These are phyloP conservation scores for Phytophthora melonis DNA, from an alignment of 352 stramenopile genomes.

Conservation along the genomic window DNA sequence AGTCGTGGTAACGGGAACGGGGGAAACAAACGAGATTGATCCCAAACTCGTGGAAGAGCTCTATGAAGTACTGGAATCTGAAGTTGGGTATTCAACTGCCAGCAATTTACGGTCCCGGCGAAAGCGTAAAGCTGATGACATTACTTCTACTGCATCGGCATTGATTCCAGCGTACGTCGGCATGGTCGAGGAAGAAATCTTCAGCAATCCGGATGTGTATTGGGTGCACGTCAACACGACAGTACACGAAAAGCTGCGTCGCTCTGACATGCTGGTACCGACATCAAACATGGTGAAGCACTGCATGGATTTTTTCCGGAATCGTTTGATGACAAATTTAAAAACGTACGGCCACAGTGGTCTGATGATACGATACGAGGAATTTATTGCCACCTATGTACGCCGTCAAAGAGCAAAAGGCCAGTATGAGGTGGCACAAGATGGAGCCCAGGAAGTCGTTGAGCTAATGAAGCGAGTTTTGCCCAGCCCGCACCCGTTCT, in stretches of 20 bases:
- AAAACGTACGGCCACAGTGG: slow-evolving; percentile 47
- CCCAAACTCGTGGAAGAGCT: slow-evolving; percentile 41
- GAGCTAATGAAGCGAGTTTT: slow-evolving; percentile 65
- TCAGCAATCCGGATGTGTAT: slow-evolving; percentile 45
- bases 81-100: slow-evolving; percentile 21
- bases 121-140: slow-evolving; percentile 37
- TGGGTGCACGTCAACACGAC: slow-evolving; percentile 54
- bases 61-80: slow-evolving; percentile 37
- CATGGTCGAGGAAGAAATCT: slow-evolving; percentile 68
- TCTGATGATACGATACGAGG: slow-evolving; percentile 66
- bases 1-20: slow-evolving; percentile 32
- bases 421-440: slow-evolving; percentile 24
- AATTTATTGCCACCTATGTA: slow-evolving; percentile 59
- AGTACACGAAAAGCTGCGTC: slow-evolving; percentile 46
- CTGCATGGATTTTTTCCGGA: slow-evolving; percentile 47
- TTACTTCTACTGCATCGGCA: slow-evolving; percentile 12
- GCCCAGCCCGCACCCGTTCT: slow-evolving; percentile 53
- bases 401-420: slow-evolving; percentile 36
- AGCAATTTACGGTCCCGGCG: slow-evolving; percentile 3
- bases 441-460: slow-evolving; percentile 31
- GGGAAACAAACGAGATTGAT: slow-evolving; percentile 24
- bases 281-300: slow-evolving; percentile 51
- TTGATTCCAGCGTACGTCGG: slow-evolving; percentile 59
- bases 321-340: slow-evolving; percentile 50
- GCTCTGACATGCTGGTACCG: slow-evolving; percentile 52